A percentile compares a stretch with the other conserved stretches of the same genome.
These are phyloP conservation scores for Cystobasidium onofrii DNA, from an alignment of 768 basidiomycete genomes.

Conservation along the genomic window DNA sequence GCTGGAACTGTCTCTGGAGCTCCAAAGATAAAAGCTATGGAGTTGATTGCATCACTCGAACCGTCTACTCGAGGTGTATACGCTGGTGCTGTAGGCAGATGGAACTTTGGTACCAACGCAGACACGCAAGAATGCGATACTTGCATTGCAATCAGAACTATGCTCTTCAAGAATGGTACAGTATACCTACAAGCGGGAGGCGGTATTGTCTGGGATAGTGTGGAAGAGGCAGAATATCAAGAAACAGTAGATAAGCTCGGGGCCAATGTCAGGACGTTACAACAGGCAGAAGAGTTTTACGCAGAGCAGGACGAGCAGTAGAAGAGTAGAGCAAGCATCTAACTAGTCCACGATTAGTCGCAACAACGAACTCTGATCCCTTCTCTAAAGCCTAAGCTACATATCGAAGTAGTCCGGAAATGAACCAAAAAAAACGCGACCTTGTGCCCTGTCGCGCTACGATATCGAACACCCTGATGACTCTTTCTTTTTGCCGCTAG, in stretches of 20 bases:
- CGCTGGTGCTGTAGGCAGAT: conserved; percentile 94
- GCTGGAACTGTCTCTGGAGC: conserved; percentile 98
- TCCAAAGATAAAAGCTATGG: conserved; percentile 96
- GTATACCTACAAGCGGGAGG: conserved; percentile 90
- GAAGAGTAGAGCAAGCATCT: background rate
- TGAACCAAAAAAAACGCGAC: no score
- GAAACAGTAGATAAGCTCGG: conserved; percentile 93
- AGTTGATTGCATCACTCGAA: conserved; percentile 78
- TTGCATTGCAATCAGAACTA: conserved; percentile 96
- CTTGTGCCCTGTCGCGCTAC: no score
- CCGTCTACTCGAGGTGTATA: conserved; percentile 86
- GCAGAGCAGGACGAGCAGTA: background rate
- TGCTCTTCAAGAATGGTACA: conserved; percentile 87
- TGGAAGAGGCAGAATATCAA: conserved; percentile 92
- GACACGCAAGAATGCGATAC: conserved; percentile 82
- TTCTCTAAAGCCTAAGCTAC: no score
- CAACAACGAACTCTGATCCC: background rate
- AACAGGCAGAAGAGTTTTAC: conserved; percentile 60
- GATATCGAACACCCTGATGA: no score
- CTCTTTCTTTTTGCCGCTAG: background rate
- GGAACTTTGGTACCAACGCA: conserved; percentile 67
- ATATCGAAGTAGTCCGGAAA: no score
- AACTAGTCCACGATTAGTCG: background rate
- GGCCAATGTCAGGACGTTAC: conserved; percentile 75
- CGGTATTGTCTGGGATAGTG: conserved; percentile 92